phyloP scores from a whole-genome alignment of 2,329 filamentous ascomycete genomes.

The Neopestalotiopsis sp. region DNA sequence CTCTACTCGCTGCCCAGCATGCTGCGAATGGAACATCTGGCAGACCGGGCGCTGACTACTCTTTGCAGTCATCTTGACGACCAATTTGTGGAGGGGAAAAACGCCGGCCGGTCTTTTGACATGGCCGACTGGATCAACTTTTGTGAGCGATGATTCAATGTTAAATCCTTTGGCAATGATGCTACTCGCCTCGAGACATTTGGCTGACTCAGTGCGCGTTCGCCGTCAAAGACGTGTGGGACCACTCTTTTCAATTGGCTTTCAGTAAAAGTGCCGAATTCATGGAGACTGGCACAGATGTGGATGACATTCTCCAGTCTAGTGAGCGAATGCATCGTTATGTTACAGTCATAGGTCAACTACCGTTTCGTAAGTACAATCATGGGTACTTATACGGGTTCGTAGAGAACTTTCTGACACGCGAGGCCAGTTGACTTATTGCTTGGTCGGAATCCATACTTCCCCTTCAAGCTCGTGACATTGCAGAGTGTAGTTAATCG shows the following conservation, averaged over 20 bases:
- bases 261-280: conserved; percentile 48
- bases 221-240: conserved; percentile 33
- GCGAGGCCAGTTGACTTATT: conserved; percentile 33
- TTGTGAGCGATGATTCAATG: conserved; percentile 25
- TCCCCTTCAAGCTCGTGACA: conserved; percentile 13
- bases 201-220: too few relatives aligned
- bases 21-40: conserved; percentile 34
- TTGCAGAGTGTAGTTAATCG: conserved; percentile 27
- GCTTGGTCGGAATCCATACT: conserved; percentile 41
- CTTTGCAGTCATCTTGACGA: conserved; percentile 31
- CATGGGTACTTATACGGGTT: too few relatives aligned
- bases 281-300: conserved; percentile 41
- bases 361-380: conserved; percentile 25
- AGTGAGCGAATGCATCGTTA: conserved; percentile 39
- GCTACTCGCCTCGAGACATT: too few relatives aligned
- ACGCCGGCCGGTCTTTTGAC: conserved; percentile 32
- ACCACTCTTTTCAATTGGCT: conserved; percentile 47
- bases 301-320: conserved; percentile 40
- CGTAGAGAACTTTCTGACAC: neutral
- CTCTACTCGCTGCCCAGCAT: conserved; percentile 38
- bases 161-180: conserved; percentile 24
- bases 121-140: conserved; percentile 47
- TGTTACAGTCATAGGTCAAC: conserved; percentile 33
- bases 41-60: conserved; percentile 26
- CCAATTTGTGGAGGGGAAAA: conserved; percentile 34